phyloP scores from a whole-genome alignment of 148 eudicot species.

The Nepenthes mirabilis region DNA sequence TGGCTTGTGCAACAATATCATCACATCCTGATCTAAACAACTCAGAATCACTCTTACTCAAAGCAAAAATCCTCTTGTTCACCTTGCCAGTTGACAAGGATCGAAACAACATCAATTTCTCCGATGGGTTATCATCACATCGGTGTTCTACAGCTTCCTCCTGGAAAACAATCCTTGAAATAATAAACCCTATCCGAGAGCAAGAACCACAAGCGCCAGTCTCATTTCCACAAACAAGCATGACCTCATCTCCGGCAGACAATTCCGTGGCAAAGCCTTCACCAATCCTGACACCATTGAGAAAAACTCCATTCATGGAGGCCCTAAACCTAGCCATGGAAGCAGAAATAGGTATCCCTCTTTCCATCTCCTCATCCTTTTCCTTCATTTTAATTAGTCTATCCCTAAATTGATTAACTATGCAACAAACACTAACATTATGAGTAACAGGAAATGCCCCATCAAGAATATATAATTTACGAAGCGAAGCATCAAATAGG shows the following conservation, averaged over 20 bases:
- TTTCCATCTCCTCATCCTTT: constrained; percentile 3
- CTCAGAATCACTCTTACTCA: constrained; percentile 13
- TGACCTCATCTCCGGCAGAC: constrained; percentile 57
- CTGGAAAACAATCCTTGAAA: constrained; percentile 33
- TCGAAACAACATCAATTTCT: constrained; percentile 8
- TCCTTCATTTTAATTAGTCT: constrained; percentile 10
- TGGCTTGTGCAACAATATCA: constrained; percentile 28
- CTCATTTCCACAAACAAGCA: constrained; percentile 36
- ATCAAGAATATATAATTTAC: constrained; percentile 47
- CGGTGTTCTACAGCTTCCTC: constrained; percentile 33
- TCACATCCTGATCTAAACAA: constrained; percentile 11
- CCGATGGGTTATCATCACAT: constrained; percentile 11
- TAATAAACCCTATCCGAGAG: constrained; percentile 48
- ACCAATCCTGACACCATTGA: constrained; percentile 52
- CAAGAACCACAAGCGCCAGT: constrained; percentile 21
- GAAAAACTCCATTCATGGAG: constrained; percentile 65
- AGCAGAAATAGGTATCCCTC: not conserved
- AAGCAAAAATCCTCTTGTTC: constrained; percentile 20
- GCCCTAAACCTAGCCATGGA: constrained; percentile 29
- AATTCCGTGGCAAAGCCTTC: constrained; percentile 38
- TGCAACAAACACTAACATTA: constrained; percentile 19
- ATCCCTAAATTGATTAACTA: constrained; percentile 21
- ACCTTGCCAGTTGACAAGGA: constrained; percentile 20
- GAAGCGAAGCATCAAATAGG: constrained; percentile 33
- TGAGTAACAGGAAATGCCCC: constrained; percentile 22